Base-by-base conservation (phyloP, 352 stramenopile species). In the Lagenidium giganteum region DNA sequence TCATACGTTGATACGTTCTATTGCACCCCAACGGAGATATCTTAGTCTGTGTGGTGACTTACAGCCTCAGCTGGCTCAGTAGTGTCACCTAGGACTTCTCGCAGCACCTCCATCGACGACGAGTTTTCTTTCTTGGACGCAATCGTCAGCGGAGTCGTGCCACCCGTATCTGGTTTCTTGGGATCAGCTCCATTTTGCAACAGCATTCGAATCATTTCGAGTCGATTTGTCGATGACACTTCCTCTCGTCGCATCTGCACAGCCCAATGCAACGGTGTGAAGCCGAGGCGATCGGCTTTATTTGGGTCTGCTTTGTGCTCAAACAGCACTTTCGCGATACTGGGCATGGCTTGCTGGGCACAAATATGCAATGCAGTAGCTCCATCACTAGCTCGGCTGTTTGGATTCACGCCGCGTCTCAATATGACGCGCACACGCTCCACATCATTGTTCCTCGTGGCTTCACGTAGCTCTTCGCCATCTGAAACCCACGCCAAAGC, bases 171-270 rank as follows among this genome's bases (percentile, higher is more conserved):
- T 0, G 51, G 44, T 16, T 70, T 51, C 12, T 44, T 63, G 7
- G 60, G 61, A 26, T 89, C 62, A 0, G 72, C 78, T n/a, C 74
- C 74, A 27, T 75, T 67, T 12, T 67, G 64, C 22, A 91, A 43
- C 20, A 93, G 40, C 47, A 87, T 50, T 7, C 74, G 67, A 38
- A 91, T 83, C 12, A 83, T 83, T 18, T 76, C 71, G n/a, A 93
- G 57, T 0, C 76, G 73, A 49, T 72, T 88, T 22, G 60, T 37
- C 3, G 65, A 27, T 13, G 71, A 88, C 12, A 73, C 45, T 61
- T 91, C 81, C 54, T 93, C 78, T 36, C 81, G 70, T 33, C 78
- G 73, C 52, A 91, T 67, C 43, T 91, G 78, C 4, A 93, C 81
- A 8, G 81, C 76, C 78, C 81, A 93, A 44, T 93, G 76, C 27